A percentile compares a stretch with the other conserved stretches of the same genome.
Conservation (phyloP, 2,329 filamentous ascomycete species). For the Calonectria pseudoturangicola region DNA sequence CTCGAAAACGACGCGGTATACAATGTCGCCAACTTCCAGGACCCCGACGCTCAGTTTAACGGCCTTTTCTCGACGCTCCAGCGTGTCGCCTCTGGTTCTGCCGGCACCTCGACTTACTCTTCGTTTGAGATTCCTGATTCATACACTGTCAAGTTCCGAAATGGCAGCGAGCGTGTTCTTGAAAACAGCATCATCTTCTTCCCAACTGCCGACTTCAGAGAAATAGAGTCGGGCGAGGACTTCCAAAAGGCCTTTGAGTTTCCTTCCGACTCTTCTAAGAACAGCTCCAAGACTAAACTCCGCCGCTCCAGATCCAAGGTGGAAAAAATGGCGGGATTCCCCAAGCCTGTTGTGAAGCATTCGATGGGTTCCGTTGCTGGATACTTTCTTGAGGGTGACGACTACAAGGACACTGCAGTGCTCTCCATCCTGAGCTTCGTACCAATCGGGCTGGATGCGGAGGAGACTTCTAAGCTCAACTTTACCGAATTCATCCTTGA, state of each 20-base stretch:
- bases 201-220: slow-evolving; percentile 43
- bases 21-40: slow-evolving; percentile 43
- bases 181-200: slow-evolving; percentile 43
- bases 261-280: slow-evolving; percentile 34
- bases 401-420: slow-evolving; percentile 49
- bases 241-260: slow-evolving; percentile 49
- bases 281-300: slow-evolving; percentile 22
- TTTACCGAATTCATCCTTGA: slow-evolving; percentile 45
- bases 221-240: slow-evolving; percentile 49
- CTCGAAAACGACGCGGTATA: slow-evolving; percentile 50
- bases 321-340: slow-evolving; percentile 37
- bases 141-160: slow-evolving; percentile 49
- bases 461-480: slow-evolving; percentile 17
- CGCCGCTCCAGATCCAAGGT: slow-evolving; percentile 31
- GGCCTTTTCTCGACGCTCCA: slow-evolving; percentile 45
- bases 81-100: slow-evolving; percentile 35
- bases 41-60: slow-evolving; percentile 54
- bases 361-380: slow-evolving; percentile 39
- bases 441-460: slow-evolving; percentile 41
- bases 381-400: slow-evolving; percentile 48
- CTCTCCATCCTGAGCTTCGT: slow-evolving; percentile 51
- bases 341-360: slow-evolving; percentile 46
- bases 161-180: slow-evolving; percentile 43
- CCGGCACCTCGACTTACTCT: slow-evolving; percentile 34
- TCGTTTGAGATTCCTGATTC: slow-evolving; percentile 52